Conservation (phyloP, 2,329 filamentous ascomycete species). For the Diaporthe sp. region DNA sequence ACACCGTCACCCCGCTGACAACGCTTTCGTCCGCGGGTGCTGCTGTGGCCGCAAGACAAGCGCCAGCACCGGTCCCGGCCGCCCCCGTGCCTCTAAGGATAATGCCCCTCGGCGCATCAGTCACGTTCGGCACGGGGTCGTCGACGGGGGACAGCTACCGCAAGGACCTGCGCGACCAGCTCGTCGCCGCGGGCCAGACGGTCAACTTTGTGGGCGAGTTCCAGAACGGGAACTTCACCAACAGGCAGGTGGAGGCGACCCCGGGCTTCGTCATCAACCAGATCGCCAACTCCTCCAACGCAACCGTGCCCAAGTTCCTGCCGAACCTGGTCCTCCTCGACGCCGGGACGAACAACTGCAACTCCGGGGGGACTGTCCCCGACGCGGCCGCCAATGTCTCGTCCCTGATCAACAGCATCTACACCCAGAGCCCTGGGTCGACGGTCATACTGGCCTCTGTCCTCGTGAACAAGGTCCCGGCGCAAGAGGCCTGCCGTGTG, state of each 20-base stretch:
- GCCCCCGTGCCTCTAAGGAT: conserved; percentile 41
- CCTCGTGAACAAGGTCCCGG: conserved; percentile 44
- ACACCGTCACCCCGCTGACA: conserved; percentile 27
- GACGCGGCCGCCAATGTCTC: conserved; percentile 43
- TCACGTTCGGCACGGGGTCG: conserved; percentile 45
- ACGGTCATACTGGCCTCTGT: conserved; percentile 46
- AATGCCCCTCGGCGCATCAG: conserved; percentile 45
- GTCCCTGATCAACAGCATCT: conserved; percentile 43
- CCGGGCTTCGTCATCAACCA: conserved; percentile 44
- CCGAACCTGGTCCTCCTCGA: conserved; percentile 45
- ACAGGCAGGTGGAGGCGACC: conserved; percentile 45
- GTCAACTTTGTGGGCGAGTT: conserved; percentile 45
- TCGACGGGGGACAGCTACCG: conserved; percentile 45
- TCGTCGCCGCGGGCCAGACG: conserved; percentile 39
- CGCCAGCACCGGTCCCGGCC: neutral
- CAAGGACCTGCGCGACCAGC: conserved; percentile 43
- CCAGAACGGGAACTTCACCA: conserved; percentile 43
- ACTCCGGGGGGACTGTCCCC: conserved; percentile 41
- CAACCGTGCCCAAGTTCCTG: conserved; percentile 40
- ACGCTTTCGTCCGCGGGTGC: neutral
- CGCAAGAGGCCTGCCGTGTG: conserved; percentile 42
- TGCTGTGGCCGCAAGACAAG: conserved; percentile 12
- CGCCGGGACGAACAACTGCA: conserved; percentile 47
- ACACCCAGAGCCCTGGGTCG: conserved; percentile 42
- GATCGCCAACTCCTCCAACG: conserved; percentile 41